Evolutionary conservation across 768 basidiomycete species (phyloP).

Genomic region (Macrolepiota dolichaula): DNA sequence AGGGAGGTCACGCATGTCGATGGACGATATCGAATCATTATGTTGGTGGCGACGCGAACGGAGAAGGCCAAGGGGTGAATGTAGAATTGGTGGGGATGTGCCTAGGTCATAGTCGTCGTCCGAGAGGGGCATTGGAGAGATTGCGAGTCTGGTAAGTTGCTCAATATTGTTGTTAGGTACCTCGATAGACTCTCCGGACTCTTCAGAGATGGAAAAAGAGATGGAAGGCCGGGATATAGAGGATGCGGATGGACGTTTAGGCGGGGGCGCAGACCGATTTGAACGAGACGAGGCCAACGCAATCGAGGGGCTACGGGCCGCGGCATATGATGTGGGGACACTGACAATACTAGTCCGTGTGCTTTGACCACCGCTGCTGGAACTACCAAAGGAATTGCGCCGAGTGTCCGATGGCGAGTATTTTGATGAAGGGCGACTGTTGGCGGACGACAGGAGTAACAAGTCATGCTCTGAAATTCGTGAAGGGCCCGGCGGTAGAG

Average conservation of each 20-base stretch:
- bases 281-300: conserved; percentile 12
- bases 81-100: conserved; percentile 8
- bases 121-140: conserved; percentile 24
- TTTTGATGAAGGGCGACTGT: conserved; percentile 21
- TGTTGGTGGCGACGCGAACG: conserved; percentile 15
- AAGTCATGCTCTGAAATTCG: conserved; percentile 48
- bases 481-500: conserved; percentile 65
- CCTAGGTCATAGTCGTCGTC: conserved; percentile 26
- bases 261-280: background rate
- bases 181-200: conserved; percentile 5
- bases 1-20: conserved; percentile 31
- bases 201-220: conserved; percentile 25
- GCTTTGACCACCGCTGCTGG: conserved; percentile 14
- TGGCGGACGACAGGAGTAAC: conserved; percentile 30
- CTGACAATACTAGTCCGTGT: background rate
- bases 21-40: conserved; percentile 34
- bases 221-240: conserved; percentile 20
- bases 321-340: background rate
- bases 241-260: conserved; percentile 19
- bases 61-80: conserved; percentile 10
- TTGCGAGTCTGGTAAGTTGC: conserved; percentile 19
- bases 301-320: conserved; percentile 1
- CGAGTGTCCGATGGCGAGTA: conserved; percentile 18
- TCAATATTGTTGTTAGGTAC: background rate
- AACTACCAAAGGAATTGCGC: conserved; percentile 21